Conservation (phyloP, 352 stramenopile genomes). For the Phytophthora vignae region DNA sequence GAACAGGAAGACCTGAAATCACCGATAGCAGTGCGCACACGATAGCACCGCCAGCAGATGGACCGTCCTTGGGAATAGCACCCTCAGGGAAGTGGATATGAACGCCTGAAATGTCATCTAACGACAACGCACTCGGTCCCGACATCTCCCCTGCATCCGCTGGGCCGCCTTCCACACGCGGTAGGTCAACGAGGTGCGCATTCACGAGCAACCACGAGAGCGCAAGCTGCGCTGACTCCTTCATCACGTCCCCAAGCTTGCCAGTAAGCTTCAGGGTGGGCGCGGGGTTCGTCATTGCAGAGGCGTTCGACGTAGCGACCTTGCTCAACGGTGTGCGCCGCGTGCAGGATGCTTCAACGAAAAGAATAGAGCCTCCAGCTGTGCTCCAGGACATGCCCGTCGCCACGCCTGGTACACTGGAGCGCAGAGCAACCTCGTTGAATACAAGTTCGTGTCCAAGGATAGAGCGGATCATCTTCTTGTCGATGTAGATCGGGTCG, state of each 20-base stretch:
- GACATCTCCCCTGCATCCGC: slow-evolving; percentile 19
- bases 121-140: slow-evolving; percentile 40
- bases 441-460: slow-evolving; percentile 76
- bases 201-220: slow-evolving; percentile 85
- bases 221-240: slow-evolving; percentile 87
- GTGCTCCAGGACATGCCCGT: slow-evolving; percentile 90
- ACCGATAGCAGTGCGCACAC: slow-evolving; percentile 87
- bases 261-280: slow-evolving; percentile 73
- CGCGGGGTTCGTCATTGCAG: slow-evolving; percentile 25
- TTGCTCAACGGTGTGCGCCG: slow-evolving; percentile 36
- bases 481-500: slow-evolving; percentile 54
- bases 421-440: slow-evolving; percentile 79
- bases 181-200: slow-evolving; percentile 61
- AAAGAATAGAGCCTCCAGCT: slow-evolving; percentile 81
- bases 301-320: slow-evolving; percentile 14
- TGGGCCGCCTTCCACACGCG: slow-evolving; percentile 13
- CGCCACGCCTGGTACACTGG: slow-evolving; percentile 68
- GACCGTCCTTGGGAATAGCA: slow-evolving; percentile 91
- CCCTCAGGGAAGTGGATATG: slow-evolving; percentile 92
- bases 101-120: slow-evolving; percentile 74
- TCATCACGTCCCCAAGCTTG: slow-evolving; percentile 90
- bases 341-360: slow-evolving; percentile 87
- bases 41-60: slow-evolving; percentile 88
- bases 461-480: slow-evolving; percentile 64
- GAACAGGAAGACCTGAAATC: slow-evolving; percentile 67